A percentile compares a stretch with the other conserved stretches of the same genome.
Evolutionary conservation across 495 filamentous ascomycete species (phyloP).

Genomic region (Astrocystis sublimbata): DNA sequence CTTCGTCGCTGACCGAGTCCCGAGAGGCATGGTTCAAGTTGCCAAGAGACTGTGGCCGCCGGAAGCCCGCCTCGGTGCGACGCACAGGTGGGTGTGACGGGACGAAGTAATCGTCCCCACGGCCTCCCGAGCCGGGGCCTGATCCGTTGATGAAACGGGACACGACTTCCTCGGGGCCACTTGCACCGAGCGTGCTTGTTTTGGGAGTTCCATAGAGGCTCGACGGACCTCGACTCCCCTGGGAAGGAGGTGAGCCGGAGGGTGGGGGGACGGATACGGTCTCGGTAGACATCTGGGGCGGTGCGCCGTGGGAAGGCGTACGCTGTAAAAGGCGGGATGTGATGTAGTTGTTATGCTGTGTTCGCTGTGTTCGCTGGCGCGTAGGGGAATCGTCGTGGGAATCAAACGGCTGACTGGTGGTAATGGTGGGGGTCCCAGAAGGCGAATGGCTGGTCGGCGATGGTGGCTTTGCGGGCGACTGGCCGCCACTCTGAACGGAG

Average conservation of each 20-base stretch:
- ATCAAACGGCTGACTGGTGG: constrained; percentile 21
- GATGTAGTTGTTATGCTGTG: constrained; percentile 48
- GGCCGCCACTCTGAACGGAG: constrained; percentile 43
- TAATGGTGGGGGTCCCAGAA: constrained; percentile 18
- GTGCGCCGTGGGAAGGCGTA: constrained; percentile 54
- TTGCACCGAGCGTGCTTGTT: constrained; percentile 39
- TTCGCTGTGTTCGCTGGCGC: constrained; percentile 32
- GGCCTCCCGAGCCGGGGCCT: constrained; percentile 34
- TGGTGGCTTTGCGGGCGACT: constrained; percentile 31
- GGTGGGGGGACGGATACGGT: constrained; percentile 50
- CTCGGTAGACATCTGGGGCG: constrained; percentile 61
- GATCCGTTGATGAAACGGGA: constrained; percentile 55
- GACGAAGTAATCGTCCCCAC: constrained; percentile 28
- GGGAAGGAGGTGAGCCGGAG: constrained; percentile 45
- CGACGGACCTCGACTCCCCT: constrained; percentile 35
- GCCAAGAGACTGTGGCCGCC: constrained; percentile 40
- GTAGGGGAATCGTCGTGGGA: constrained; percentile 27
- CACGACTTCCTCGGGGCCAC: constrained; percentile 48
- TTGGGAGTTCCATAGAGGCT: constrained; percentile 45
- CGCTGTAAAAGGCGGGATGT: constrained; percentile 62
- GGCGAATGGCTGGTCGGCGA: constrained; percentile 19
- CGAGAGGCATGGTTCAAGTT: constrained; percentile 34
- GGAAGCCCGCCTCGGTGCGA: constrained; percentile 23
- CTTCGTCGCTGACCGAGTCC: constrained; percentile 33
- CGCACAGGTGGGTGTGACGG: constrained; percentile 17